Conservation (phyloP, 176 grass and related monocot genomes). For the Carex cristatella region DNA sequence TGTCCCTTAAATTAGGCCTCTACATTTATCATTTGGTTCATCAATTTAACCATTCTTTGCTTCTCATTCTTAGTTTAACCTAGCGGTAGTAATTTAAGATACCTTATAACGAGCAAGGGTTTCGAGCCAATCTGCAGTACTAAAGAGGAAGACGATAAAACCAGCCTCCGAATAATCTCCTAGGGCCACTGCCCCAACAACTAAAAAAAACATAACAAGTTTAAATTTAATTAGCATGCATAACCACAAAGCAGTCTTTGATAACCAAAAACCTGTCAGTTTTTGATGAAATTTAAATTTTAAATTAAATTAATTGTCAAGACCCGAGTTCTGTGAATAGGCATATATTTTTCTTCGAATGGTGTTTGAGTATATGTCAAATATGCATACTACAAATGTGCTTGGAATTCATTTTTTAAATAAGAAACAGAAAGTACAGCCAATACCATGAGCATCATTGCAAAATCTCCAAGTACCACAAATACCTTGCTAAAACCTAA, state of each 20-base stretch:
- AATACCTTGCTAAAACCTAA: neutral
- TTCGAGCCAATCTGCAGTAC: slow-evolving; percentile 69
- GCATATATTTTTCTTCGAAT: neutral
- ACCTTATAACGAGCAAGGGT: slow-evolving; percentile 48
- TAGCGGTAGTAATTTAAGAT: too few relatives aligned
- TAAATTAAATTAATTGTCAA: neutral
- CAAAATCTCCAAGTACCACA: neutral
- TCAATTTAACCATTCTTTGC: neutral
- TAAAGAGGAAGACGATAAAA: slow-evolving; percentile 78
- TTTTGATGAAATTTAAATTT: neutral
- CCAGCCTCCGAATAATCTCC: slow-evolving; percentile 52
- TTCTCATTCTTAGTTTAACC: neutral
- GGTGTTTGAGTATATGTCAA: neutral
- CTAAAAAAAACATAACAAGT: neutral
- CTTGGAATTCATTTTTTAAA: neutral
- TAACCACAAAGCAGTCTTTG: neutral
- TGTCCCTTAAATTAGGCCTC: neutral
- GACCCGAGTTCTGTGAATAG: neutral
- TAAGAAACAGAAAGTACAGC: neutral
- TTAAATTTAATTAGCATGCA: neutral
- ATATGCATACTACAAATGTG: neutral
- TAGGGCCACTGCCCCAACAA: slow-evolving; percentile 41
- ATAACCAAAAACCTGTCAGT: neutral
- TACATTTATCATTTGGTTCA: neutral
- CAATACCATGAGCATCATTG: neutral